Evolutionary conservation across 139 green algal species (phyloP).

Genomic region (Microglena sp.): DNA sequence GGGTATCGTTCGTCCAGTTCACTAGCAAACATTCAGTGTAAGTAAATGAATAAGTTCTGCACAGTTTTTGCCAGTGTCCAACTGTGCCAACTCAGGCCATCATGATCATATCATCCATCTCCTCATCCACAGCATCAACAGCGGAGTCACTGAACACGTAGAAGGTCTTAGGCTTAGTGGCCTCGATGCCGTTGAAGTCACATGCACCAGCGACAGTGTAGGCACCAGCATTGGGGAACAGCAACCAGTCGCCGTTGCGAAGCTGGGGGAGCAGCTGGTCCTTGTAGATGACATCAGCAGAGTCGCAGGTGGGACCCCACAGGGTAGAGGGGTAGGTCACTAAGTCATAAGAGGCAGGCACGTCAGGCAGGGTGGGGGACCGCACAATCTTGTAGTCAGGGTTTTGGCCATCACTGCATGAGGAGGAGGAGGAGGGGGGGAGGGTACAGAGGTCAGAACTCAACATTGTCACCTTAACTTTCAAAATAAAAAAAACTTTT

Average conservation of each 20-base stretch:
- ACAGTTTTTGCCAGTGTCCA: no score
- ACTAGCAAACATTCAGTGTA: no score
- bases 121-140: constrained; percentile 14
- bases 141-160: constrained; percentile 38
- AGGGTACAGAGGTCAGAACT: no score
- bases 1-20: no score
- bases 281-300: constrained; percentile 69
- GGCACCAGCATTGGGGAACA: constrained; percentile 80
- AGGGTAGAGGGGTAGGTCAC: constrained; percentile 48
- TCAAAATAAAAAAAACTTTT: no score
- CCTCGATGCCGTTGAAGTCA: constrained; percentile 32
- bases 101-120: neutral
- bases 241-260: constrained; percentile 82
- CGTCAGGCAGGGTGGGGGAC: constrained; percentile 29
- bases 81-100: no score
- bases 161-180: constrained; percentile 33
- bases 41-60: no score
- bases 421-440: neutral
- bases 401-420: constrained; percentile 41
- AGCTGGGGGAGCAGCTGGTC: constrained; percentile 66
- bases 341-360: neutral
- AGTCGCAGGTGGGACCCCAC: constrained; percentile 86
- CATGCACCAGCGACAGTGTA: constrained; percentile 67
- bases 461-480: no score
- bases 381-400: constrained; percentile 34